These are phyloP conservation scores for Bipolaris cookei DNA, from an alignment of 2,329 filamentous ascomycete genomes.

Conservation along the genomic window DNA sequence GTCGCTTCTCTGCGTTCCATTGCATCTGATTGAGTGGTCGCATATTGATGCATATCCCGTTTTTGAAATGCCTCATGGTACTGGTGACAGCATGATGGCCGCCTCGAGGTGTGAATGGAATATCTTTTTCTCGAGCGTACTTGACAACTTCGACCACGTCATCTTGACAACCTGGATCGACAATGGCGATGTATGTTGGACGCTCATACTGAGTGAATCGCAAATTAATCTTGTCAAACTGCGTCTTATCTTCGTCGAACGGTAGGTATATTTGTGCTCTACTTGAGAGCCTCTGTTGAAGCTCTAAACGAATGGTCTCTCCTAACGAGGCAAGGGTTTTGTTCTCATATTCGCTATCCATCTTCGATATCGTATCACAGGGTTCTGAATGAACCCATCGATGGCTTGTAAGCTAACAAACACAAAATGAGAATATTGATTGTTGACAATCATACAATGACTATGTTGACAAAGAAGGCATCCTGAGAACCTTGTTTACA, in stretches of 20 bases:
- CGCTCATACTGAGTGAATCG: conserved; percentile 14
- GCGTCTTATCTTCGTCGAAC: conserved; percentile 3
- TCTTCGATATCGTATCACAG: neutral
- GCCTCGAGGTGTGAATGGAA: conserved; percentile 12
- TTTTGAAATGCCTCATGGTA: conserved; percentile 8
- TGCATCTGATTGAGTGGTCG: conserved; percentile 10
- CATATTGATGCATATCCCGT: conserved; percentile 14
- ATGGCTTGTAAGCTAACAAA: neutral
- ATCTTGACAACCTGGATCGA: conserved; percentile 6
- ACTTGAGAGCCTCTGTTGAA: conserved; percentile 5
- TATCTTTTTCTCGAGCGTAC: conserved; percentile 8
- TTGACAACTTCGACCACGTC: conserved; percentile 8
- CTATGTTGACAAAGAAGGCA: neutral
- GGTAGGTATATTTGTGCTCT: neutral
- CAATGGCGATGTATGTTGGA: conserved; percentile 9
- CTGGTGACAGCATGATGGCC: conserved; percentile 11
- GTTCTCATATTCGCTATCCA: neutral
- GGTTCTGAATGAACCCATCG: neutral
- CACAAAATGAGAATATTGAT: neutral
- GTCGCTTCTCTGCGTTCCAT: conserved; percentile 1
- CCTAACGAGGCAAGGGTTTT: neutral
- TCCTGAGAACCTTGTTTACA: neutral
- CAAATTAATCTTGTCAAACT: conserved; percentile 7
- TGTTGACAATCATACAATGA: too few species aligned
- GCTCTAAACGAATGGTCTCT: conserved; percentile 7